Percentiles rank a stretch among this genome's conserved stretches.
Evolutionary conservation across 2,329 filamentous ascomycete genomes (phyloP).

Genomic region (Alternaria dauci): DNA sequence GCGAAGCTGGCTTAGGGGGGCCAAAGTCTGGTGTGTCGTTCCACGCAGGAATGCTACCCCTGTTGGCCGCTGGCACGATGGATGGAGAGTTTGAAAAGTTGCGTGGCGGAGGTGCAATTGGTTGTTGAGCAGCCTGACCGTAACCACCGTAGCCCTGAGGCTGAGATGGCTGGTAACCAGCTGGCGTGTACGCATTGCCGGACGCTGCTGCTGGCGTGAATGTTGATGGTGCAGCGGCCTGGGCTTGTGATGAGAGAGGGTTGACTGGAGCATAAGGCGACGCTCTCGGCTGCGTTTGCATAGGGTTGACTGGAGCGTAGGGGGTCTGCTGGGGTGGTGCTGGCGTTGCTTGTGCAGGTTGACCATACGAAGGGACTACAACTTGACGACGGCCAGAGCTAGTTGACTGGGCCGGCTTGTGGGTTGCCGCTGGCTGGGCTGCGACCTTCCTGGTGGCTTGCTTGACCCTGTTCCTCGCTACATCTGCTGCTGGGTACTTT

Average conservation of each 20-base stretch:
- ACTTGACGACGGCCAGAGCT: constrained; percentile 44
- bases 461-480: constrained; percentile 84
- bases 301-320: constrained; percentile 39
- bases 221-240: constrained; percentile 31
- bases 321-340: constrained; percentile 30
- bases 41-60: constrained; percentile 81
- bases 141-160: constrained; percentile 54
- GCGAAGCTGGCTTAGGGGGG: constrained; percentile 71
- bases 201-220: constrained; percentile 21
- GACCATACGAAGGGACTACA: constrained; percentile 49
- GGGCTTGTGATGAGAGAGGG: constrained; percentile 41
- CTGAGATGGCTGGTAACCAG: constrained; percentile 63
- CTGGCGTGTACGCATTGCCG: constrained; percentile 56
- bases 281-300: constrained; percentile 36
- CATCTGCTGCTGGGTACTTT: constrained; percentile 84
- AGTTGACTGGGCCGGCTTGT: constrained; percentile 52
- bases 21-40: constrained; percentile 90
- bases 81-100: constrained; percentile 72
- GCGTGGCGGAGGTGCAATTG: constrained; percentile 68
- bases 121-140: constrained; percentile 55
- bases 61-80: constrained; percentile 69
- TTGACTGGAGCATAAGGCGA: constrained; percentile 37
- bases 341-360: constrained; percentile 24
- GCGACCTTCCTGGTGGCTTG: constrained; percentile 76
- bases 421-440: constrained; percentile 52